Base-by-base conservation (phyloP, 2,329 filamentous ascomycete species). In the Helminthosporium solani region DNA sequence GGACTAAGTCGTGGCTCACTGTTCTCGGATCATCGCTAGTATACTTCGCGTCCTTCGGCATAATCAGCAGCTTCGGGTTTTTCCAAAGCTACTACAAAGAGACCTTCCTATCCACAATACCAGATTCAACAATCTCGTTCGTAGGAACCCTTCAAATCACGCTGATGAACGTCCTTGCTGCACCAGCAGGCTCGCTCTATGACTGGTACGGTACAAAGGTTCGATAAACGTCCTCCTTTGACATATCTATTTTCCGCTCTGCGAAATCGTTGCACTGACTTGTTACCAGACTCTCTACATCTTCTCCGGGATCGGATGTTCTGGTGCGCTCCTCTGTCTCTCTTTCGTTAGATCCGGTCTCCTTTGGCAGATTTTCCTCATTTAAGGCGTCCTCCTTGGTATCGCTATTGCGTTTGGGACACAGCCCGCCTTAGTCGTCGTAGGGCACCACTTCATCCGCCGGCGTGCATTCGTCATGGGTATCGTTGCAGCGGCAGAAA, bases 181-280 rank as follows among this genome's bases (percentile, higher is more conserved):
- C 82, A 0, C 53, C 86, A 3, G 76, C 82, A 15, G 85, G 85
- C 1, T 77, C 78, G 15, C 36, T 85, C 0, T 86, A 79, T 55
- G 85, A 88, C 57, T 76, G 68, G 31, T 81, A 81, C 46, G 84
- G 85, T 0, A 78, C 84, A 0, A 74, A 77, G 33, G 75, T 71
- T 18, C 52, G 75, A 33, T 8, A 35, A 7, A 34, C 7, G 33
- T 15, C 5, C 9, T 15, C 19, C 33, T 14, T 9, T 8, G 8
- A 3, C 19, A 34, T 34, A 34, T n/a, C 16, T 27, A n/a, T n/a
- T n/a, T n/a, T n/a, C n/a, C n/a, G 25, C 6, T 14, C 56, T 7
- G 43, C 42, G 68, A 11, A 48, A 63, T 15, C 16, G 12, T n/a
- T 7, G n/a, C 27, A 15, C 14, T 18, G 9, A 2, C 12, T 1